Base-by-base conservation (phyloP, 129 eudicot genomes). In the Rutidosis leptorrhynchoides region DNA sequence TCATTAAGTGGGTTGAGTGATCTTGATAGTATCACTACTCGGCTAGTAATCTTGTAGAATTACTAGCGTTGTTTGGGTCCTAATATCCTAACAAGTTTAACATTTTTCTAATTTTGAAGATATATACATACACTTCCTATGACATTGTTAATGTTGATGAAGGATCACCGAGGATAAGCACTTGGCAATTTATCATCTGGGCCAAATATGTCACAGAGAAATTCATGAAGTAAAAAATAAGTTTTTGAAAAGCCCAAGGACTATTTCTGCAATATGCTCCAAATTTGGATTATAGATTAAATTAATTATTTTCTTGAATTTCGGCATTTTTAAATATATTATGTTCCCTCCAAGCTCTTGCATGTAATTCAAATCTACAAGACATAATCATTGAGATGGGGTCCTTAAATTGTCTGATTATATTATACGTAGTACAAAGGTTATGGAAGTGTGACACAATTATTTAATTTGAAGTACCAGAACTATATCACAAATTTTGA, bases 261-360 rank as follows among this genome's bases (percentile, higher is more conserved):
- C 77, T 37, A 35, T 64, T 51, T 4, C 12, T 52, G 71, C 22
- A 53, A 53, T 25, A 35, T 48, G 21, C 3, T 23, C 19, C 26
- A 22, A 16, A 28, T 32, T 7, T 53, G 22, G n/a, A 10, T 46
- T 67, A n/a, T 46, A 49, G 27, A 15, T 43, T n/a, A n/a, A n/a
- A n/a, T n/a, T n/a, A n/a, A n/a, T n/a, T 29, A 33, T 22, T 15
- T 48, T 66, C 20, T 58, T 6, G 37, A n/a, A 57, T 11, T 48
- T 49, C 29, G 24, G 17, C 74, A 0, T 74, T 67, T 67, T 29
- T 60, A 66, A 58, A 26, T 46, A 58, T 20, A 15, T 22, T 24
- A 20, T 20, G 46, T 45, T 32, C 68, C 73, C 68, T 61, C 68
- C 58, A 46, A 55, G 0, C n/a, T 48, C n/a, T 52, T 52, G 28